Percentiles rank a stretch among this genome's conserved stretches.
phyloP scores from a whole-genome alignment of 2,329 filamentous ascomycete species.

The Colletotrichum sp. region DNA sequence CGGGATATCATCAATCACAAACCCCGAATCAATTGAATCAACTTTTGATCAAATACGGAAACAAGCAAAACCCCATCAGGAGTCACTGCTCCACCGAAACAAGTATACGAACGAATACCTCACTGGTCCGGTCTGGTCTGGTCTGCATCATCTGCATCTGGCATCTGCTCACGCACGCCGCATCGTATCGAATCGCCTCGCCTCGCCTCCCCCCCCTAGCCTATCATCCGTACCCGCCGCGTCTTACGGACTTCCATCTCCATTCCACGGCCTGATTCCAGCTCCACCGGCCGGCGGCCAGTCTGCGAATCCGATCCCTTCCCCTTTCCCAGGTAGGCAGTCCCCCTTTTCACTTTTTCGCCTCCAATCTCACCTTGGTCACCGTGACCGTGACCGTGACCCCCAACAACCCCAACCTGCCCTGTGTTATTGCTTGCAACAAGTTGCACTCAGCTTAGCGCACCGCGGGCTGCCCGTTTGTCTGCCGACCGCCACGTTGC shows the following conservation, averaged over 20 bases:
- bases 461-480: neutral
- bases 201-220: too few species aligned
- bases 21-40: neutral
- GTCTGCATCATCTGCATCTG: neutral
- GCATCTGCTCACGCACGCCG: neutral
- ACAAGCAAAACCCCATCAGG: neutral
- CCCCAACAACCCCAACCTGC: too few species aligned
- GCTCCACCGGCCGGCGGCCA: neutral
- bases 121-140: neutral
- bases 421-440: too few species aligned
- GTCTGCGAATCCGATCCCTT: neutral
- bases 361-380: too few species aligned
- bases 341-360: neutral
- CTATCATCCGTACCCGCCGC: neutral
- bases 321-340: constrained; percentile 3
- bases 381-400: too few species aligned
- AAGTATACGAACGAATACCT: too few species aligned
- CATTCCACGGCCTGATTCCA: neutral
- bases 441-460: too few species aligned
- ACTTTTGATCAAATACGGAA: neutral
- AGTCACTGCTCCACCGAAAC: neutral
- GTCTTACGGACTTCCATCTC: neutral
- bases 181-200: neutral
- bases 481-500: neutral
- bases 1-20: neutral